phyloP scores from a whole-genome alignment of 1,139 yeast species.

The Eremothecium cymbalariae region DNA sequence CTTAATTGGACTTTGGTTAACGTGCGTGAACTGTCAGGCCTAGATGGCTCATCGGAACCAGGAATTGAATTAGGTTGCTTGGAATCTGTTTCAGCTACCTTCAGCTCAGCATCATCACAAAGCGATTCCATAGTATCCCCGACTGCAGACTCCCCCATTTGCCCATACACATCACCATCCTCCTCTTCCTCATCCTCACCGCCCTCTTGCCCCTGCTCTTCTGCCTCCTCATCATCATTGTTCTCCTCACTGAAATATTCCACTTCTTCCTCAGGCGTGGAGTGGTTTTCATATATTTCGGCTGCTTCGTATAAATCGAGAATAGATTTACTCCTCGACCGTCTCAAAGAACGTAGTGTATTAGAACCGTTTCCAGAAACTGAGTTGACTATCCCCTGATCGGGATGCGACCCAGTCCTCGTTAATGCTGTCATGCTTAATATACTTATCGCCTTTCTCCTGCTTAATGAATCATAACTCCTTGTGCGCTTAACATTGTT shows the following conservation, averaged over 20 bases:
- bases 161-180: conserved; percentile 29
- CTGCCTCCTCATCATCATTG: conserved; percentile 15
- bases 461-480: conserved; percentile 26
- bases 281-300: conserved; percentile 16
- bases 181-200: conserved; percentile 35
- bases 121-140: conserved; percentile 8
- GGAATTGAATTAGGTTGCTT: no score
- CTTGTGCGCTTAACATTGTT: conserved; percentile 8
- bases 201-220: conserved; percentile 27
- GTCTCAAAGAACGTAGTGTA: conserved; percentile 18
- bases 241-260: conserved; percentile 17
- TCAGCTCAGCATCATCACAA: conserved; percentile 2
- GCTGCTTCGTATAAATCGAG: conserved; percentile 21
- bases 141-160: conserved; percentile 2
- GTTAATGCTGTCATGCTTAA: conserved; percentile 29
- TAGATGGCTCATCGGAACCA: no score
- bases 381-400: conserved; percentile 8
- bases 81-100: conserved; percentile 4
- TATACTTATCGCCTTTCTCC: conserved; percentile 28
- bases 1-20: conserved; percentile 14
- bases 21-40: conserved; percentile 7
- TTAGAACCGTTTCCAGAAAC: conserved; percentile 15
- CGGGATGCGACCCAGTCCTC: conserved; percentile 22
- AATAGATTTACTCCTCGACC: conserved; percentile 26
- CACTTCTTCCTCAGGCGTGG: conserved; percentile 21